These are phyloP conservation scores for Diaporthe ilicicola DNA, from an alignment of 2,329 filamentous ascomycete genomes.

Conservation along the genomic window DNA sequence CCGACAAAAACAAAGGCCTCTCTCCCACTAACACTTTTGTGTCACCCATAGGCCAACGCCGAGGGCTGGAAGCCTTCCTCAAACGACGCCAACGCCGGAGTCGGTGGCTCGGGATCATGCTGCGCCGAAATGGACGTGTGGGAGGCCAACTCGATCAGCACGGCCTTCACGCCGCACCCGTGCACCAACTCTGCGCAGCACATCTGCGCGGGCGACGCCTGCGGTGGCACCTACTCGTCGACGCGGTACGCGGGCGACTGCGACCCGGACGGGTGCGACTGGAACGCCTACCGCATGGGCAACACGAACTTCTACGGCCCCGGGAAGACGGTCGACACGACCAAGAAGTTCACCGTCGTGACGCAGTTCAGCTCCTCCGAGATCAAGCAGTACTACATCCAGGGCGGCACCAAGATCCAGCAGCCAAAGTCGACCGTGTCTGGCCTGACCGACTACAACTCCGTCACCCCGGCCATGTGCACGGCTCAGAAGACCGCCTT, in stretches of 20 bases:
- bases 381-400: conserved; percentile 69
- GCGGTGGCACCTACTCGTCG: conserved; percentile 57
- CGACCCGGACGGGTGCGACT: conserved; percentile 72
- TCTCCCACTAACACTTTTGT: not conserved
- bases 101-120: conserved; percentile 59
- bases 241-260: conserved; percentile 66
- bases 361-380: conserved; percentile 67
- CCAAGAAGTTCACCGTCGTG: conserved; percentile 65
- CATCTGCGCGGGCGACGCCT: conserved; percentile 52
- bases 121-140: conserved; percentile 63
- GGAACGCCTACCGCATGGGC: conserved; percentile 71
- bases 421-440: conserved; percentile 50
- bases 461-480: conserved; percentile 64
- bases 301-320: conserved; percentile 67
- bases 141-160: conserved; percentile 69
- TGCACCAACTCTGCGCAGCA: conserved; percentile 55
- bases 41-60: conserved; percentile 43
- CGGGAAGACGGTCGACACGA: conserved; percentile 65
- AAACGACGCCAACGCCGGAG: conserved; percentile 60
- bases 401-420: conserved; percentile 63
- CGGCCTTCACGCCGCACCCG: conserved; percentile 66
- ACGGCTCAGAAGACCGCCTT: conserved; percentile 62
- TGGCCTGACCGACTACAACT: conserved; percentile 41
- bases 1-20: rapidly evolving
- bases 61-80: conserved; percentile 56